A percentile compares a stretch with the other conserved stretches of the same genome.
These are phyloP conservation scores for Endoconidiophora laricicola DNA, from an alignment of 2,329 filamentous ascomycete species.

Conservation along the genomic window DNA sequence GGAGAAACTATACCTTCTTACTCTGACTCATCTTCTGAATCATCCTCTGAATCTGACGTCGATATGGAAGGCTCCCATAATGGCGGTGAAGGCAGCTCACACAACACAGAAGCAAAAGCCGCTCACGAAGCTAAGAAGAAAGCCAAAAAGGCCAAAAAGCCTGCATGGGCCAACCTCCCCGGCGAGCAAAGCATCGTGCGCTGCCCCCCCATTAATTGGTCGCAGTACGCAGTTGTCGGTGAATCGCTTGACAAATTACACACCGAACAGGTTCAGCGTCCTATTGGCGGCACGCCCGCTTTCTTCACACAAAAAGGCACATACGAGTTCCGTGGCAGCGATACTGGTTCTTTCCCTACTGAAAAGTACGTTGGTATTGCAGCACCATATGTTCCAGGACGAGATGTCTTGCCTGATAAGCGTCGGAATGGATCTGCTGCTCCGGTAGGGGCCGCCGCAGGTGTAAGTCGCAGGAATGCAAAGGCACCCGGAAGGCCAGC, in stretches of 20 bases:
- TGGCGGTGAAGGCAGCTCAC: slow-evolving; percentile 15
- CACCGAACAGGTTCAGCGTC: slow-evolving; percentile 55
- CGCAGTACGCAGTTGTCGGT: slow-evolving; percentile 69
- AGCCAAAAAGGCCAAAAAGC: slow-evolving; percentile 16
- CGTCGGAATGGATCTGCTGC: slow-evolving; percentile 17
- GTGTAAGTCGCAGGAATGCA: slow-evolving; percentile 3
- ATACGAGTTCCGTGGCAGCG: slow-evolving; percentile 31
- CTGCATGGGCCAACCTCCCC: slow-evolving; percentile 49
- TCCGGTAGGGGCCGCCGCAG: background rate
- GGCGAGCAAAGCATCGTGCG: slow-evolving; percentile 67
- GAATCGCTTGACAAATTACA: slow-evolving; percentile 73
- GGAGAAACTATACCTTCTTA: slow-evolving; percentile 11
- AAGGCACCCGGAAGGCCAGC: slow-evolving; percentile 13
- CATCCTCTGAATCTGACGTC: slow-evolving; percentile 14
- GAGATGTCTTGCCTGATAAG: slow-evolving; percentile 29
- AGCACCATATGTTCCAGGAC: slow-evolving; percentile 37
- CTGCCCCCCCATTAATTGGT: slow-evolving; percentile 85
- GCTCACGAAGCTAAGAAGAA: slow-evolving; percentile 9
- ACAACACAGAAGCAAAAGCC: background rate
- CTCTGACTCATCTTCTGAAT: slow-evolving; percentile 17
- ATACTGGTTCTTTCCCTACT: slow-evolving; percentile 18
- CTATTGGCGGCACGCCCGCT: slow-evolving; percentile 38
- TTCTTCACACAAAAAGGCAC: slow-evolving; percentile 24
- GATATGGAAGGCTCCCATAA: slow-evolving; percentile 7
- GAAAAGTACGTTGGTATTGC: slow-evolving; percentile 35